These are phyloP conservation scores for Phaeosphaeriaceae sp. DNA, from an alignment of 2,329 filamentous ascomycete species.

Conservation along the genomic window DNA sequence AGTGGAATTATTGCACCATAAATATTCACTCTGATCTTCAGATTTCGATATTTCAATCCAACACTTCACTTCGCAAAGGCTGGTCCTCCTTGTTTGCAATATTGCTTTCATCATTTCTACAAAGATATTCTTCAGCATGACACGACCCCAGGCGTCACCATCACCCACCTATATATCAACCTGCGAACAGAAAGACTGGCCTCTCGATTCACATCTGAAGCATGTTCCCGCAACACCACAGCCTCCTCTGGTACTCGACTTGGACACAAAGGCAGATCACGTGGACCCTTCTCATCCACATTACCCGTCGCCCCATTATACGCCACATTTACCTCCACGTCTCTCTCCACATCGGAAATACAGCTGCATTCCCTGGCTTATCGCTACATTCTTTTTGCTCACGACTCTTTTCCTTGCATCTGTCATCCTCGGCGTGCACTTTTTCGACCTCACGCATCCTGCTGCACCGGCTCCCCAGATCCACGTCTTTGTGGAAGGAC, in stretches of 20 bases:
- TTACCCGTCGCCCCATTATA: constrained; percentile 5
- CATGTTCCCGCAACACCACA: not conserved
- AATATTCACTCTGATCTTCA: not conserved
- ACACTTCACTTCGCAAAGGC: constrained; percentile 1
- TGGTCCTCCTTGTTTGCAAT: constrained; percentile 6
- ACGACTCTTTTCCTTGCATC: constrained; percentile 30
- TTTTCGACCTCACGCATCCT: constrained; percentile 21
- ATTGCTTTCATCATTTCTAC: constrained; percentile 13
- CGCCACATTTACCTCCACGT: not conserved
- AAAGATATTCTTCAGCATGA: not conserved
- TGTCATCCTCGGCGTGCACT: constrained; percentile 25
- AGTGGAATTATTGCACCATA: not conserved
- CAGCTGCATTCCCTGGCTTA: constrained; percentile 31
- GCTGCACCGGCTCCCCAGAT: constrained; percentile 14
- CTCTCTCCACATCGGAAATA: constrained; percentile 6
- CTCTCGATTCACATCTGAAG: not conserved
- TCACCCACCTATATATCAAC: constrained; percentile 32
- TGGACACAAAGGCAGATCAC: constrained; percentile 11
- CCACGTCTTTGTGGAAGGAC: constrained; percentile 22
- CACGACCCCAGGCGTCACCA: constrained; percentile 20
- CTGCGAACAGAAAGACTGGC: constrained; percentile 8
- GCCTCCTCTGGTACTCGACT: not conserved
- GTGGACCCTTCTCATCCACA: constrained; percentile 15
- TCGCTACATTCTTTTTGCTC: constrained; percentile 31
- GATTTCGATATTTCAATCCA: not conserved